Evolutionary conservation across 1,284 basidiomycete genomes (phyloP), one percentile per base, ranked within the genome.

Genomic region (Anthracocystis panici-leucophaei): DNA sequence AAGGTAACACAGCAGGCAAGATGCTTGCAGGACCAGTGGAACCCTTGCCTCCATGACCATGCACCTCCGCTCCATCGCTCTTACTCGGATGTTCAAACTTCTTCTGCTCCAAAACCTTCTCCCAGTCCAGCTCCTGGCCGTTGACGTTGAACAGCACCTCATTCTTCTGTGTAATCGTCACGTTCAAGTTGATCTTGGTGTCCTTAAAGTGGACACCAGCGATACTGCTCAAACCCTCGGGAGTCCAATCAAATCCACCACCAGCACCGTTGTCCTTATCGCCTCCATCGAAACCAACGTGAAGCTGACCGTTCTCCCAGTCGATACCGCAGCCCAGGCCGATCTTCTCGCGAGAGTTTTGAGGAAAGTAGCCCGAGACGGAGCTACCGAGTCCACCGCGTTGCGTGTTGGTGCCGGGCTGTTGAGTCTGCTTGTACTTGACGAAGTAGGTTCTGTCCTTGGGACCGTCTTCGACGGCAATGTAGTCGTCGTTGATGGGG

Each of bases 271-370:
- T 59, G 12, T 48, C 11, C 5, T n/a, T 21, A 33, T 67, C 57
- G n/a, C 69, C 69, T 18, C 59, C 64, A 23, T 72, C 49, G 51
- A 72, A 66, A 11, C 64, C 69, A 11, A 64, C 56, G 31, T 63
- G 56, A 21, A 72, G 44, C 12, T 48, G 33, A 16, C 69, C 69
- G 5, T 59, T n/a, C 7, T 27, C 6, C 69, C 69, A 72, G 57
- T 60, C 25, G 23, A 72, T 3, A 27, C 69, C 69, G 33, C 64
- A 72, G 27, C 64, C 69, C 11, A 67, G 11, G 42, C 69, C 64
- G 42, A 66, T 60, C 6, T 50, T 45, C 4, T 52, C 9, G 2
- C 29, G 1, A 0, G 69, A 59, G 50, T 58, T 64, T 5, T 25
- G n/a, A 10, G 64, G 69, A 51, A 72, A 72, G 27, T 45, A 29